Evolutionary conservation across 345 rosid species (phyloP), one percentile per base, ranked within the genome.

Genomic region (Salix brachista): DNA sequence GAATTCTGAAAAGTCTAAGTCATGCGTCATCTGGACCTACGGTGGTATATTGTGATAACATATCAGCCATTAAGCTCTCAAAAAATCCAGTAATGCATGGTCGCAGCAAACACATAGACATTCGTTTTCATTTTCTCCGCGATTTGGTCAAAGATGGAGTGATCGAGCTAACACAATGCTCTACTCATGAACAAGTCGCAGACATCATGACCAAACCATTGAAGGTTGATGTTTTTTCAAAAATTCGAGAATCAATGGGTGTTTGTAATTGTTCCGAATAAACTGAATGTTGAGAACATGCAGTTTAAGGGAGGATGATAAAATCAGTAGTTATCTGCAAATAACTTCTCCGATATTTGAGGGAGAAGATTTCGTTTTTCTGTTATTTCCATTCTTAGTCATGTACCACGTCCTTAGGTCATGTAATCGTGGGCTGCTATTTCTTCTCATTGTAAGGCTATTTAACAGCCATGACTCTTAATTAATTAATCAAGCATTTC

Each of bases 21-120:
- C 39, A 12, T 61, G 10, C 11, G 25, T 61, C 9, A 6, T 61
- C 21, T 25, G 23, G 32, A 18, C n/a, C 46, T 61, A 18, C 10
- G 26, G 23, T 61, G 66, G 39, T 37, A 8, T 37, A 37, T 30
- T 69, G 72, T 44, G 58, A 69, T 19, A 69, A 44, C 10, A 41
- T 19, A 4, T 69, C 72, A 12, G 9, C 60, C 4, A 69, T 69
- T 9, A 44, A 2, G 4, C 13, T 69, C 4, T 69, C 72, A 10
- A 69, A 44, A 30, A 69, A 69, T 44, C 72, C 37, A 23, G 39
- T 69, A 14, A 21, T 69, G 54, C 60, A 69, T 46, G n/a, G 72
- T 8, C 25, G 36, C 18, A 69, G 19, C 4, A 69, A 69, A 2
- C 58, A 69, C n/a, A 44, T 69, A 2, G 34, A 69, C 4, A 30